Percentiles rank a stretch among this genome's conserved stretches.
phyloP scores from a whole-genome alignment of 2,329 filamentous ascomycete genomes.

The Sordariomycetes sp. region DNA sequence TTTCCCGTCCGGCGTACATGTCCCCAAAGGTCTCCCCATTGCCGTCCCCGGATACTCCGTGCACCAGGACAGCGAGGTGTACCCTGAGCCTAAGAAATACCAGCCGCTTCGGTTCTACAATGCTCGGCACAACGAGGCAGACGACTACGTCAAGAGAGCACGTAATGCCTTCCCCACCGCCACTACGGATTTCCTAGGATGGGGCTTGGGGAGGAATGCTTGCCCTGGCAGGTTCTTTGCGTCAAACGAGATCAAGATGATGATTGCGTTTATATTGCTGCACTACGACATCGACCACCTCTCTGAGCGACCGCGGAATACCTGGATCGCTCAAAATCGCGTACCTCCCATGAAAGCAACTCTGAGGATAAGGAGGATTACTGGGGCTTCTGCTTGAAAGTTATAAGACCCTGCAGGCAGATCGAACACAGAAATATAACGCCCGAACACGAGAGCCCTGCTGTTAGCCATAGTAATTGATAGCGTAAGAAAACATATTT shows the following conservation, averaged over 20 bases:
- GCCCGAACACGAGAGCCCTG: too few relatives aligned
- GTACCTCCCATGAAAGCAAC: background rate
- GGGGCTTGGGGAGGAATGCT: conserved; percentile 16
- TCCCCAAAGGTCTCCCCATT: conserved; percentile 18
- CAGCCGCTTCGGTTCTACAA: conserved; percentile 40
- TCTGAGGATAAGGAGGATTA: background rate
- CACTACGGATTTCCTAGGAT: conserved; percentile 27
- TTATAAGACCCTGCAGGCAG: too few relatives aligned
- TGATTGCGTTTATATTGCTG: conserved; percentile 30
- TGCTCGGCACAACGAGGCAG: conserved; percentile 15
- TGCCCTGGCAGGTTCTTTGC: conserved; percentile 31
- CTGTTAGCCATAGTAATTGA: too few relatives aligned
- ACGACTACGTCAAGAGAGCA: conserved; percentile 13
- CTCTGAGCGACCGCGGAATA: background rate
- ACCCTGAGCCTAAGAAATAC: conserved; percentile 23
- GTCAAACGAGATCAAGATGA: conserved; percentile 33
- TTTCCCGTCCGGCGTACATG: conserved; percentile 21
- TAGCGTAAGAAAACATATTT: too few relatives aligned
- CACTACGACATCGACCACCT: conserved; percentile 22
- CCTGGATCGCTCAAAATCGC: background rate
- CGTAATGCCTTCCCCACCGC: conserved; percentile 22
- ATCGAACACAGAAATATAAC: too few relatives aligned
- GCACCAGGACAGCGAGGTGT: conserved; percentile 23
- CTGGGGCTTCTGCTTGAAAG: background rate
- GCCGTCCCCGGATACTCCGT: conserved; percentile 19